Evolutionary conservation across 2,329 filamentous ascomycete species (phyloP), one percentile per base, ranked within the genome.

Genomic region (Pleoardoris graminearum): DNA sequence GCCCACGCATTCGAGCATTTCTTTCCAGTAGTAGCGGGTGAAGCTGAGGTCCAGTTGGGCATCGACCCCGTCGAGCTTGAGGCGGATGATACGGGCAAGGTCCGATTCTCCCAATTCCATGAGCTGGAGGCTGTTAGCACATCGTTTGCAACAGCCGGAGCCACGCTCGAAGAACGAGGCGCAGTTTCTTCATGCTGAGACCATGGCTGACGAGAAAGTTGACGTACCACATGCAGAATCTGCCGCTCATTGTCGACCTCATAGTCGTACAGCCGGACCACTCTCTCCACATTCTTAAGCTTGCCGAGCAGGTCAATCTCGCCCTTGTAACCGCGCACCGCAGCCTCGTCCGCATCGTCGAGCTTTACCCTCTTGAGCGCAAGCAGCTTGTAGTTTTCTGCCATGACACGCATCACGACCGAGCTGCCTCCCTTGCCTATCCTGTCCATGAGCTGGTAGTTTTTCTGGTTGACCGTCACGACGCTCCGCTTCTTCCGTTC

Each of bases 51-150:
- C 94, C 55, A 99, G 88, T 54, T 82, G 84, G 33, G 89, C 84
- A 48, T 88, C 84, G 12, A 67, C 66, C 3, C 66, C 65, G 52
- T 75, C 71, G 80, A 83, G 65, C 86, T 90, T 65, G 59, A 86
- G 83, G 30, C 86, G 87, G 59, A 99, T 82, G 48, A 97, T 85
- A 50, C 88, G 90, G 68, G 95, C 89, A 66, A 99, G 83, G 73
- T 99, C 94, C 19, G 93, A 85, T 75, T 99, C 94, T 59, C 94
- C 94, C 70, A 96, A 89, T 76, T 99, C 94, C 92, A 99, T 96
- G 53, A 99, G 85, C 88, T 91, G 60, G 32, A 22, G 37, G 5
- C 5, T 3, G 7, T 46, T 36, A 46, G 30, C 32, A 37, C 8
- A n/a, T n/a, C n/a, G n/a, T n/a, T n/a, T n/a, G n/a, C n/a, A n/a